Base-by-base conservation (phyloP, 2,329 filamentous ascomycete species). In the Sodiomyces alkalinus region DNA sequence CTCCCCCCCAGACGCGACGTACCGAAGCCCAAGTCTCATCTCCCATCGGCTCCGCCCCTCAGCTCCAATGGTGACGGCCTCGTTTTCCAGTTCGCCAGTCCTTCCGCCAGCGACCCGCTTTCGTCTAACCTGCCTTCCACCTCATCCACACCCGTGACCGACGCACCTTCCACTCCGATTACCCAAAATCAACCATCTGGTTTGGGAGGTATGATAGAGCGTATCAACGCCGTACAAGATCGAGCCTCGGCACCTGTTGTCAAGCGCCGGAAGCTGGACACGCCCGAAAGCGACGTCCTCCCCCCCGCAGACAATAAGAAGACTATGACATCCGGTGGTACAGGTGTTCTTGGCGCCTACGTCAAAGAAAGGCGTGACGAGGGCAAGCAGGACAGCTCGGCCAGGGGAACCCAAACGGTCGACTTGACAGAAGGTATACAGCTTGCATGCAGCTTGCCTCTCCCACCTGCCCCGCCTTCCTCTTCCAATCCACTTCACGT, bases 211-310 rank as follows among this genome's bases (percentile, higher is more conserved):
- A 70, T 85, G 55, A 70, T 92, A 25, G 81, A 92, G 49, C 68
- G 72, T 18, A 62, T 85, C 46, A 81, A 86, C 47, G 74, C 77
- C 39, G 68, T 92, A 10, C 67, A 80, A 39, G 65, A 76, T 28
- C 77, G 85, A 16, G 41, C 58, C 44, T 36, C 61, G 48, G 44
- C 59, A 17, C 60, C 64, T 3, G 70, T 79, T 13, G 56, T 62
- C 17, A 87, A 87, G 53, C 73, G 74, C 28, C 55, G 72, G 29
- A 85, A 73, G 45, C 50, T 67, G 7, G 56, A 63, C 10, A 46
- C 37, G 2, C 37, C 52, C 13, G 55, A 61, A 26, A 55, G 62
- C 19, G 47, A 58, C 26, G 47, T 56, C 12, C 42, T 53, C 14
- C 51, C 51, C 22, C n/a, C n/a, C n/a, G 47, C 56, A 12, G 42